These are phyloP conservation scores for Linaria vulgaris DNA, from an alignment of 257 asterid genomes.

Conservation along the genomic window DNA sequence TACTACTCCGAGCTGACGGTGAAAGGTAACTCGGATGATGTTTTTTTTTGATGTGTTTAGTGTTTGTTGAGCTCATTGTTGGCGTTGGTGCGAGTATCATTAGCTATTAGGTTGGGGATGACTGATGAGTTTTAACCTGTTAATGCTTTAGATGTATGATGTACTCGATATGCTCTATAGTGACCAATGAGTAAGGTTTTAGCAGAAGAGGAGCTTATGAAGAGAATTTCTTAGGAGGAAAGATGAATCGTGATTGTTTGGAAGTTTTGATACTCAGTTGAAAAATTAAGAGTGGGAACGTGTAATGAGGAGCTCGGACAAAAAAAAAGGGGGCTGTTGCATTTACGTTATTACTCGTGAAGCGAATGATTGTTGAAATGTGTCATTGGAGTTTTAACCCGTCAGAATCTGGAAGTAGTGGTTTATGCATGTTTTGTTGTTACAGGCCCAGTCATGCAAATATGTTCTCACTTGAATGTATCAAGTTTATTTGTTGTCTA, in stretches of 20 bases:
- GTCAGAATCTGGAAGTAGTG: not conserved
- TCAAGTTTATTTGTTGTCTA: conserved; percentile 16
- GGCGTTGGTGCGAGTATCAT: too few relatives aligned
- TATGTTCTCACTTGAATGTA: conserved; percentile 14
- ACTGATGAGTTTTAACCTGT: not conserved
- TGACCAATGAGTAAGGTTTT: not conserved
- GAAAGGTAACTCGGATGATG: conserved; percentile 46
- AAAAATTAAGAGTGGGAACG: conserved; percentile 2
- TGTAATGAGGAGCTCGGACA: not conserved
- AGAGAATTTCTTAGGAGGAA: not conserved
- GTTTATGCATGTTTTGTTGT: not conserved
- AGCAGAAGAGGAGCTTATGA: not conserved
- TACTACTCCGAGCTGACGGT: conserved; percentile 79
- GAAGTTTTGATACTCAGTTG: not conserved
- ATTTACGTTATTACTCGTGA: not conserved
- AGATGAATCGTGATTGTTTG: not conserved
- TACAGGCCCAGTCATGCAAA: conserved; percentile 6
- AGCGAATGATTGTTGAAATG: not conserved
- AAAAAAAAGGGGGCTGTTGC: not conserved
- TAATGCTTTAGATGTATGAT: not conserved
- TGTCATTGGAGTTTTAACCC: not conserved
- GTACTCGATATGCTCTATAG: not conserved
- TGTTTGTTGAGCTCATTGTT: too few relatives aligned
- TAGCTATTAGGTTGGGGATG: too few relatives aligned
- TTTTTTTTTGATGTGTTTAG: conserved; percentile 4